Evolutionary conservation across 75 land plant species (phyloP).

Genomic region (Sequoia sempervirens): DNA sequence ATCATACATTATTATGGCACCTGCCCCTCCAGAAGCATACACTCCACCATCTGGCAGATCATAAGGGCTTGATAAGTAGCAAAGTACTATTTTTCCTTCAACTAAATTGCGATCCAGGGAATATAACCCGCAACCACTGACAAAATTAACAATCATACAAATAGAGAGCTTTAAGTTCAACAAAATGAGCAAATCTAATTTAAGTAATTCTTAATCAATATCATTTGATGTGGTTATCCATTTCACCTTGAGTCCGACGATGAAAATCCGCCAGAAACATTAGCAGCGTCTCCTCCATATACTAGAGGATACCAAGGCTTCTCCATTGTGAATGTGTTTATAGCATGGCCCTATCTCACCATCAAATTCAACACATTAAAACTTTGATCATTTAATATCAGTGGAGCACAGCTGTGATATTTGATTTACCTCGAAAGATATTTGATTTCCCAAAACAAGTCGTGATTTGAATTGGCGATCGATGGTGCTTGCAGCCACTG

Average conservation of each 20-base stretch:
- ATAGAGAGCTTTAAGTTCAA: too few relatives aligned
- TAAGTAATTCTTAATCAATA: neutral
- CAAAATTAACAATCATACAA: neutral
- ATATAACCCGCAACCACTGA: neutral
- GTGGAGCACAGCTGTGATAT: neutral
- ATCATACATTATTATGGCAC: neutral
- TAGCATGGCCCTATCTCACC: conserved; percentile 6
- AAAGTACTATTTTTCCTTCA: conserved; percentile 30
- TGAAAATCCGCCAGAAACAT: neutral
- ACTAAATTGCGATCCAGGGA: conserved; percentile 22
- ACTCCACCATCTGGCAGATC: conserved; percentile 3
- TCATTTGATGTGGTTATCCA: neutral
- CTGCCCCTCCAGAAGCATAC: conserved; percentile 22
- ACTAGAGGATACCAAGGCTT: conserved; percentile 11
- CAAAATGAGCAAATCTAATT: neutral
- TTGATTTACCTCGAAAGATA: conserved; percentile 14
- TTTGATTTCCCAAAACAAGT: conserved; percentile 29
- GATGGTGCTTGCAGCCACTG: conserved; percentile 33
- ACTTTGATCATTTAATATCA: neutral
- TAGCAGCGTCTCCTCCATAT: neutral
- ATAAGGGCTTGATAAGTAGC: neutral
- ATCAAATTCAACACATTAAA: neutral
- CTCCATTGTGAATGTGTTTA: conserved; percentile 10
- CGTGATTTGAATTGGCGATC: conserved; percentile 23
- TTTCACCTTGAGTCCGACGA: conserved; percentile 8